These are phyloP conservation scores for Lactarius deliciosus DNA, from an alignment of 768 basidiomycete genomes.

Conservation along the genomic window DNA sequence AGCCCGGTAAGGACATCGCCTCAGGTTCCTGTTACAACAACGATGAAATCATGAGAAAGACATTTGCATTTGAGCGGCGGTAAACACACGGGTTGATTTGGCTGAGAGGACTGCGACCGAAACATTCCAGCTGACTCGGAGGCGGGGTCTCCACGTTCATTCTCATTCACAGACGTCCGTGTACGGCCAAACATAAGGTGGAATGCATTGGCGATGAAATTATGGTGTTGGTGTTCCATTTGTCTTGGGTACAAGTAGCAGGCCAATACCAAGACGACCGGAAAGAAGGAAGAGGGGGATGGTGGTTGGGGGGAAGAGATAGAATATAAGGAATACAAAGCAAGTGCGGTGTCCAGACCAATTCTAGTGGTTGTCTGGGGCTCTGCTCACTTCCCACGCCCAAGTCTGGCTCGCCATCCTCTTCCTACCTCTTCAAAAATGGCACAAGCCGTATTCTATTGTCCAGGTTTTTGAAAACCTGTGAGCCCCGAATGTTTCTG, in stretches of 20 bases:
- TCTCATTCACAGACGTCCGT: conserved; percentile 10
- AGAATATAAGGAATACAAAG: background rate
- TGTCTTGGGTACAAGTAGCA: background rate
- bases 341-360: background rate
- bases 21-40: background rate
- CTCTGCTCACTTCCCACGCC: background rate
- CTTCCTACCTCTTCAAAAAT: background rate
- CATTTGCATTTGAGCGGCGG: conserved; percentile 4
- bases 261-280: background rate
- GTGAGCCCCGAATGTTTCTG: background rate
- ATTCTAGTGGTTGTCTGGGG: background rate
- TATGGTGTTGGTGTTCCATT: conserved; percentile 17
- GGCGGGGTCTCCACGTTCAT: conserved; percentile 6
- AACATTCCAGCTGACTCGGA: background rate
- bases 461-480: background rate
- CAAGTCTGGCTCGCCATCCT: background rate
- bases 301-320: conserved; percentile 6
- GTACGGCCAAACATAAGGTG: conserved; percentile 18
- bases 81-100: conserved; percentile 12
- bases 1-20: background rate
- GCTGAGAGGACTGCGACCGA: background rate
- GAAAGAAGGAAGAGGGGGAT: background rate
- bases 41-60: conserved; percentile 15
- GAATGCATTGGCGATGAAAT: conserved; percentile 8
- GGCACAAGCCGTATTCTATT: background rate